These are phyloP conservation scores for Cryphonectria naterciae DNA, from an alignment of 2,329 filamentous ascomycete species.

Conservation along the genomic window DNA sequence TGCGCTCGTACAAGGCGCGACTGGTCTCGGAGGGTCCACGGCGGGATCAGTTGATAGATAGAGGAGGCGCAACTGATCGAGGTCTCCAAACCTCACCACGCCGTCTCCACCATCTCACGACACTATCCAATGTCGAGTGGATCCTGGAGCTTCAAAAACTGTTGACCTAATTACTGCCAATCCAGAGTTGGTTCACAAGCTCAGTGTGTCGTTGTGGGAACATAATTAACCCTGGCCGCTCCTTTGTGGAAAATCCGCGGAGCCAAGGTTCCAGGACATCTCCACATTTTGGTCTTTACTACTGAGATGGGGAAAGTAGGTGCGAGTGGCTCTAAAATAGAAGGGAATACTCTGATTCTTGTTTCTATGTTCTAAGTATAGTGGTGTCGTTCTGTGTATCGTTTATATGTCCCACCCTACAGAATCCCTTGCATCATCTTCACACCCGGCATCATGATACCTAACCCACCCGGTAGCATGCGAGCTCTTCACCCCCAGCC, in stretches of 20 bases:
- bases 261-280: background rate
- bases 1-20: background rate
- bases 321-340: background rate
- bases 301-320: background rate
- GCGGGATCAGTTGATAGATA: background rate
- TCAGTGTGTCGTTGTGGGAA: background rate
- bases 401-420: background rate
- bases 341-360: background rate
- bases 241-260: conserved; percentile 3
- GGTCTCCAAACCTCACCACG: background rate
- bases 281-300: background rate
- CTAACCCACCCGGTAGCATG: background rate
- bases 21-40: background rate
- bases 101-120: background rate
- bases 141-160: background rate
- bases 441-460: background rate
- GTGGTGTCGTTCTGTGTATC: background rate
- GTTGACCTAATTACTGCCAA: background rate
- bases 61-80: background rate
- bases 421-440: background rate
- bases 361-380: background rate
- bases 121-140: background rate
- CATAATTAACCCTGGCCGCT: background rate
- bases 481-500: too few species aligned
- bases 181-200: background rate